Evolutionary conservation across 768 basidiomycete species (phyloP), one percentile per base, ranked within the genome.

Genomic region (Podaxis carcinomalis): DNA sequence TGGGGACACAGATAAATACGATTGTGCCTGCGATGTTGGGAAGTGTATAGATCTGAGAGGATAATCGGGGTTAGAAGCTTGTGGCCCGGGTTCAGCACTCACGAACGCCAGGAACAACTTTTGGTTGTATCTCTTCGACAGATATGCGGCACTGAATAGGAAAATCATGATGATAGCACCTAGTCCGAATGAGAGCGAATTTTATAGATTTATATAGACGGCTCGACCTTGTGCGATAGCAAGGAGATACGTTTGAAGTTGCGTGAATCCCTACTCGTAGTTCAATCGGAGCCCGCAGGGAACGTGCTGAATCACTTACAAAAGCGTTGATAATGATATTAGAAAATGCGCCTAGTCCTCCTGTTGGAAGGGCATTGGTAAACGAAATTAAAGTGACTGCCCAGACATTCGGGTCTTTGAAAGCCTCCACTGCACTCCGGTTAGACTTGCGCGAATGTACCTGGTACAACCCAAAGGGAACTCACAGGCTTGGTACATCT

Each of bases 1-100:
- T 78, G n/a, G 67, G 70, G 11, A 56, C 61, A 73, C 74, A 77
- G 32, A 82, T 61, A 66, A 83, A 80, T 27, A 80, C 78, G 40
- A 83, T 75, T 0, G 82, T 80, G 19, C 78, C 80, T n/a, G 75
- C 75, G 50, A 83, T 72, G 66, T 81, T 81, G 11, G 79, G 78
- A 13, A 81, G 66, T 1, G 78, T 79, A 67, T 77, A 81, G 5
- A 78, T 65, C 77, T 78, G 53, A n/a, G 9, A 32, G 11, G 14
- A 19, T 21, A 28, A 51, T 59, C 2, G 32, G 19, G 7, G 50
- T 58, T 11, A 4, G 16, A 40, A 35, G 13, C 11, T 11, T 32
- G 39, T 19, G 28, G 28, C 25, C 5, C 3, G 16, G 19, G 11
- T 19, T 42, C 50, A 9, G 27, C 11, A 66, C 76, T 59, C 49